A percentile compares a stretch with the other conserved stretches of the same genome.
These are phyloP conservation scores for Globisporangium parvum DNA, from an alignment of 352 stramenopile species.

Conservation along the genomic window DNA sequence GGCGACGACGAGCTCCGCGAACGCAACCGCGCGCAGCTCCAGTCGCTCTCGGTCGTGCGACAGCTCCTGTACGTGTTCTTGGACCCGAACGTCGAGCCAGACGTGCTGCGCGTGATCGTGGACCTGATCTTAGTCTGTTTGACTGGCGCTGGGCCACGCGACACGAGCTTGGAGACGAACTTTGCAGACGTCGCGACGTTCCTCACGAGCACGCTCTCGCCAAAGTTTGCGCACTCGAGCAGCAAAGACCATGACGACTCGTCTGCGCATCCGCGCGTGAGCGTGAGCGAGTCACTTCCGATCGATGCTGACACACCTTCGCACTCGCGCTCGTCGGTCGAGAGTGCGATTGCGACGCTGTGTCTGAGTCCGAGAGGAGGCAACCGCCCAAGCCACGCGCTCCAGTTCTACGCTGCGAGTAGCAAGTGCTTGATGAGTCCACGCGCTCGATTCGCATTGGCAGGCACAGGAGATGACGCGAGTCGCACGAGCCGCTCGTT, in stretches of 20 bases:
- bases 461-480: not conserved
- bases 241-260: conserved; percentile 4
- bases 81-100: conserved; percentile 35
- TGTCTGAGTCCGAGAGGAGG: conserved; percentile 13
- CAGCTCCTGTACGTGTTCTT: conserved; percentile 71
- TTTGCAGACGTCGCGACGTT: conserved; percentile 65
- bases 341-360: conserved; percentile 6
- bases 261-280: not conserved
- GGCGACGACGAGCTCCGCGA: conserved; percentile 41
- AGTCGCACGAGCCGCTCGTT: not conserved
- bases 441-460: not conserved
- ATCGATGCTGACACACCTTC: not conserved
- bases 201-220: conserved; percentile 43
- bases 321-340: not conserved
- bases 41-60: conserved; percentile 55
- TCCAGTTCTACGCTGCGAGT: not conserved
- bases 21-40: conserved; percentile 51
- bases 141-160: conserved; percentile 25
- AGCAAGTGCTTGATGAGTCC: not conserved
- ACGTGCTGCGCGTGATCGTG: conserved; percentile 52
- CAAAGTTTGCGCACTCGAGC: conserved; percentile 31
- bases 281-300: not conserved
- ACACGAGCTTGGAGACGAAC: conserved; percentile 41
- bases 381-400: not conserved
- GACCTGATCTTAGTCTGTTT: conserved; percentile 68